These are phyloP conservation scores for Suillus clintonianus DNA, from an alignment of 768 basidiomycete genomes.

Conservation along the genomic window DNA sequence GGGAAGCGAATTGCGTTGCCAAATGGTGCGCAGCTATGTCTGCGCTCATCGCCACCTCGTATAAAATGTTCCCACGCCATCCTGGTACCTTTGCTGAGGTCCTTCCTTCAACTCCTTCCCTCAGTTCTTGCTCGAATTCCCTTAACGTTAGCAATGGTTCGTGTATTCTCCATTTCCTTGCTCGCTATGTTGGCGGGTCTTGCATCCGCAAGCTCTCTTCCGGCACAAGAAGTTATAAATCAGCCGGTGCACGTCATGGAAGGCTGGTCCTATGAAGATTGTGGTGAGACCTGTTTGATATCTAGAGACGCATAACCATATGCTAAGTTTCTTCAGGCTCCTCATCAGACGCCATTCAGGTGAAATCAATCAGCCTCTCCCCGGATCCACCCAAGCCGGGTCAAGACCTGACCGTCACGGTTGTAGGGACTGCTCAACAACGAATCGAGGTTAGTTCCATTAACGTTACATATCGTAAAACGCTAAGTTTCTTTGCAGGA, in stretches of 20 bases:
- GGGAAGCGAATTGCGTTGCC: background rate
- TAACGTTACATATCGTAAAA: background rate
- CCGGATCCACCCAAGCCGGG: slow-evolving; percentile 94
- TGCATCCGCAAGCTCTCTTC: slow-evolving; percentile 21
- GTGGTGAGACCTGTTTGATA: slow-evolving; percentile 57
- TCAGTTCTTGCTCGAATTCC: slow-evolving; percentile 8
- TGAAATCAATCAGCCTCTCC: slow-evolving; percentile 69
- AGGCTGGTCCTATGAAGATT: slow-evolving; percentile 69
- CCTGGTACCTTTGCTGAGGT: slow-evolving; percentile 20
- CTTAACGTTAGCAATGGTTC: slow-evolving; percentile 33
- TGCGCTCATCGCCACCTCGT: background rate
- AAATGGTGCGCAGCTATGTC: background rate
- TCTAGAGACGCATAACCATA: background rate
- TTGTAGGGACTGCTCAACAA: slow-evolving; percentile 57
- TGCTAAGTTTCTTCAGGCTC: slow-evolving; percentile 40
- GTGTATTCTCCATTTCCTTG: slow-evolving; percentile 25
- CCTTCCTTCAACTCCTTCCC: slow-evolving; percentile 14
- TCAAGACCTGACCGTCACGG: slow-evolving; percentile 82
- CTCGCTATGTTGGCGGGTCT: slow-evolving; percentile 27
- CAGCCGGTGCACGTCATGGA: slow-evolving; percentile 37
- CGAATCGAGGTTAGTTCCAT: slow-evolving; percentile 59
- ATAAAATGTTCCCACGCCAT: slow-evolving; percentile 20
- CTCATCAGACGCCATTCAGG: slow-evolving; percentile 49
- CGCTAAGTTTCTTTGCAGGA: slow-evolving; percentile 52
- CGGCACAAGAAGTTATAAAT: slow-evolving; percentile 33